Evolutionary conservation across 768 basidiomycete genomes (phyloP), one percentile per base, ranked within the genome.

Genomic region (Filobasidium floriforme): DNA sequence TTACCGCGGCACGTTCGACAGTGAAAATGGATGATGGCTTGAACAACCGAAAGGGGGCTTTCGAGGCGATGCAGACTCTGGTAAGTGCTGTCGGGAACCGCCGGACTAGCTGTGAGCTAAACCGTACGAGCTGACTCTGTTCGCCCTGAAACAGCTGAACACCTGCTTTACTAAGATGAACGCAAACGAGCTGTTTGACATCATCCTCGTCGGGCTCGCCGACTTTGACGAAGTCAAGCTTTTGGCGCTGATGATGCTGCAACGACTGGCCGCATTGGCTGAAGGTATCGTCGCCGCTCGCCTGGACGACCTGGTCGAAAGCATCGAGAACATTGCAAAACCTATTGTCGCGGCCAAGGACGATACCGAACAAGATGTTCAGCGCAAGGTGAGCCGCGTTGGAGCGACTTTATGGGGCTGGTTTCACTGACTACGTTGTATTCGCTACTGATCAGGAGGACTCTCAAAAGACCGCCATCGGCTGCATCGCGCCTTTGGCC

Each of bases 171-270:
- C 84, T 66, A 89, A 88, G 75, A 84, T 99, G 59, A 93, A 96
- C 74, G 81, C 96, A 22, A 86, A 89, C 69, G 86, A 88, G 52
- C 92, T 94, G 82, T 83, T 97, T 26, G 83, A 82, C 26, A 85
- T 87, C 55, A 88, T 97, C 55, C 83, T 94, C 60, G 84, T 85
- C 0, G 93, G 91, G 0, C 84, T 98, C 14, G 81, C 83, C 1
- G 96, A 99, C 76, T 89, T 89, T 5, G 92, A 98, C 76, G 96
- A 98, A 76, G 90, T 99, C 82, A 97, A 97, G 79, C 91, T 97
- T 55, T 85, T 97, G 66, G 92, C 88, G 61, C 90, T 94, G 78
- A 90, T 99, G 85, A 89, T 94, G 82, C 84, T 98, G 44, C 90
- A 91, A 82, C 87, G 92, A 11, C 85, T 98, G 18, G 86, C 91